Base-by-base conservation (phyloP, 805 yeast genomes). In the Zygosaccharomyces siamensis region DNA sequence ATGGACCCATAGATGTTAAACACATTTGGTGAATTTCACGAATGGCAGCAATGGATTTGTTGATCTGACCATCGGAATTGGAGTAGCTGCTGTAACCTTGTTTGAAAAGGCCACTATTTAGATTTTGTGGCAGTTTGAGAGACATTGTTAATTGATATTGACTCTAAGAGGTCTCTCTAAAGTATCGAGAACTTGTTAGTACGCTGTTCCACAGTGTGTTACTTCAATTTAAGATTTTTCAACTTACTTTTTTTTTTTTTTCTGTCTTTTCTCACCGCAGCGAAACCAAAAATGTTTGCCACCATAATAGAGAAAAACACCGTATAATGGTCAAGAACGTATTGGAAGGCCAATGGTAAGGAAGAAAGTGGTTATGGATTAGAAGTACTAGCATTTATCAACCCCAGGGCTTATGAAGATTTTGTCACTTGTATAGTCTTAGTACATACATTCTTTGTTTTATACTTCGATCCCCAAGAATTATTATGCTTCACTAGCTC, bases 1-100 rank as follows among this genome's bases (percentile, higher is more conserved):
- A 86, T 52, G 99, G 99, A 5, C 99, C 99, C 74, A 93, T 86
- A 10, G 97, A 89, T 1, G 97, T 89, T 50, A 90, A 78, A 53
- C 95, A 89, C 81, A 92, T 89, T 46, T 83, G 79, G 53, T 96
- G 81, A 69, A 93, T 86, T 69, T 93, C 98, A 60, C 96, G 81
- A 52, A 93, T 89, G 1, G 99, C 99, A 61, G 86, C 86, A 60
- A 93, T 89, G 66, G 95, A 93, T 63, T 96, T 81, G 60, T 80
- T 79, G 50, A 92, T 86, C 43, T 96, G 98, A 46, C 99, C 99
- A 71, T 93, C 99, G 27, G 89, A 89, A 66, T 84, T 84, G 40
- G 86, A 77, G 62, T 87, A 84, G 30, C 89, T 79, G 63, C 85
- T 89, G 72, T 90, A 92, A 18, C 99, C 99, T 66, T 88, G 96